These are phyloP conservation scores for Geopyxis carbonaria DNA, from an alignment of 495 filamentous ascomycete genomes.

Conservation along the genomic window DNA sequence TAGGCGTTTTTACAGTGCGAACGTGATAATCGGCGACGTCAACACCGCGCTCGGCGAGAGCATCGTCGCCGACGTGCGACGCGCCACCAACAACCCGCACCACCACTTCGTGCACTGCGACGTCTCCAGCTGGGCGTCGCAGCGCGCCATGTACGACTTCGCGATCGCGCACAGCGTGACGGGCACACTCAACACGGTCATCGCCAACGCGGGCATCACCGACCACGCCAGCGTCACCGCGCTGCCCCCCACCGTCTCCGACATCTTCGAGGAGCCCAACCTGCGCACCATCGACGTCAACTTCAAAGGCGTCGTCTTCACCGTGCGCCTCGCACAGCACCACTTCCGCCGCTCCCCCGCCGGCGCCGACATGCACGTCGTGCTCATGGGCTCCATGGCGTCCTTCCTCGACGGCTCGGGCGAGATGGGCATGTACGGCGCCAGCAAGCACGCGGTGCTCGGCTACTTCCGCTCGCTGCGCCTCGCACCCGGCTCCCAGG, in stretches of 20 bases:
- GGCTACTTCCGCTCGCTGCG: conserved; percentile 45
- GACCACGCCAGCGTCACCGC: conserved; percentile 29
- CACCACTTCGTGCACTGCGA: conserved; percentile 40
- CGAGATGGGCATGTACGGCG: conserved; percentile 35
- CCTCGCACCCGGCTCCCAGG: conserved; percentile 10
- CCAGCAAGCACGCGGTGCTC: conserved; percentile 47
- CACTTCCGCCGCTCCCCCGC: conserved; percentile 33
- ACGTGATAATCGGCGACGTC: conserved; percentile 35
- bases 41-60: conserved; percentile 27
- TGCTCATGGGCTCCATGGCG: conserved; percentile 41
- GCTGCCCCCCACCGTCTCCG: conserved; percentile 26
- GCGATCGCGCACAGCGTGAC: conserved; percentile 37
- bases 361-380: conserved; percentile 33
- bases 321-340: conserved; percentile 44
- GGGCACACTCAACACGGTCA: conserved; percentile 41
- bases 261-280: conserved; percentile 34
- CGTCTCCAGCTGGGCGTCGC: conserved; percentile 42
- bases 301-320: conserved; percentile 46
- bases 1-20: conserved; percentile 23
- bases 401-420: conserved; percentile 32
- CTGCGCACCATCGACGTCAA: conserved; percentile 43
- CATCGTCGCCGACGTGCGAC: conserved; percentile 20
- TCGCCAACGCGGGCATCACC: conserved; percentile 53
- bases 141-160: conserved; percentile 41
- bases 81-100: conserved; percentile 20